These are phyloP conservation scores for Chaetoceros muelleri DNA, from an alignment of 108 stramenopile genomes.

Conservation along the genomic window DNA sequence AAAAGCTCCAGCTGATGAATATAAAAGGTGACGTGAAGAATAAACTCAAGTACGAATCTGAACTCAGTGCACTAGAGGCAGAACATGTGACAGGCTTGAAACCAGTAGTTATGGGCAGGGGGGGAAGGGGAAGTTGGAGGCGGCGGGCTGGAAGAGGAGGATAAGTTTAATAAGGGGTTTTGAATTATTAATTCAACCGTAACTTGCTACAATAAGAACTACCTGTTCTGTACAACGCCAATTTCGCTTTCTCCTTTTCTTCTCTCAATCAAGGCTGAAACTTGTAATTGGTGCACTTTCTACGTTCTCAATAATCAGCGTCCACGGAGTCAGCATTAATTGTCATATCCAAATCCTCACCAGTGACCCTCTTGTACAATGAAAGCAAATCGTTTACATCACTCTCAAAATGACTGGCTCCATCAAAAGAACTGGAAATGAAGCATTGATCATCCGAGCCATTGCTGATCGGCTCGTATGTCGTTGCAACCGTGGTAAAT, in stretches of 20 bases:
- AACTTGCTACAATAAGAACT: no score
- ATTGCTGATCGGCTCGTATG: constrained; percentile 84
- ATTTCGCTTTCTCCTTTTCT: no score
- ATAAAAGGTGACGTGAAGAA: constrained; percentile 8
- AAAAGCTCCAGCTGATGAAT: constrained; percentile 16
- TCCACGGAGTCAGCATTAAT: constrained; percentile 84
- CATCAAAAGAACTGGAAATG: constrained; percentile 93
- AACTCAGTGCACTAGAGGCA: constrained; percentile 35
- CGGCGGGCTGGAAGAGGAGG: constrained; percentile 14
- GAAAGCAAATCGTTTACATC: constrained; percentile 83
- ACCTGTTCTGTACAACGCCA: no score
- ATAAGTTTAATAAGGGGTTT: background rate
- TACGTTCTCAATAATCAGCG: constrained; percentile 61
- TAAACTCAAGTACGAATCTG: constrained; percentile 29
- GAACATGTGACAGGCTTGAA: constrained; percentile 44
- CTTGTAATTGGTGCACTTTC: no score
- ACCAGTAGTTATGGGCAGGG: constrained; percentile 24
- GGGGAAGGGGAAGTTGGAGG: constrained; percentile 17
- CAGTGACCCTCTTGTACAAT: constrained; percentile 94
- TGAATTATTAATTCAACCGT: no score
- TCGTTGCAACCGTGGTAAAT: constrained; percentile 86
- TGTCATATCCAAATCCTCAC: constrained; percentile 90
- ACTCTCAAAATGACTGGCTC: constrained; percentile 97
- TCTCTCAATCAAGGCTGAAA: no score
- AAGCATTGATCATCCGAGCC: constrained; percentile 87